A percentile compares a stretch with the other conserved stretches of the same genome.
These are phyloP conservation scores for Graphilbum sp. DNA, from an alignment of 2,329 filamentous ascomycete species.

Conservation along the genomic window DNA sequence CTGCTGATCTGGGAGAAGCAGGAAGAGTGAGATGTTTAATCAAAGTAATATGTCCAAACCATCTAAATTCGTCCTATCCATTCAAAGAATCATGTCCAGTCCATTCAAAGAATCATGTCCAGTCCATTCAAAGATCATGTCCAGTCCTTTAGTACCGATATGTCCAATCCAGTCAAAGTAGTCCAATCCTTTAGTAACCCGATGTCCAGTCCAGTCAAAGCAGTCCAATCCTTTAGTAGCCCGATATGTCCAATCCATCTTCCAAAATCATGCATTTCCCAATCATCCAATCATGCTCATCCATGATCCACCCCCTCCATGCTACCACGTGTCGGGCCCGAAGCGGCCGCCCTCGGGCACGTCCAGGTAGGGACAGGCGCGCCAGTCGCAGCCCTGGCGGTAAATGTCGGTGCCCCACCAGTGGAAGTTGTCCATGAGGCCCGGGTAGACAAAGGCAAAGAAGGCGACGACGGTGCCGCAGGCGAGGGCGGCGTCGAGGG, in stretches of 20 bases:
- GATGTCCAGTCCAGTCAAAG: too few species aligned
- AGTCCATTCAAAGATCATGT: too few species aligned
- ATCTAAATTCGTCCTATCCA: background rate
- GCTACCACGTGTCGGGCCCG: slow-evolving; percentile 44
- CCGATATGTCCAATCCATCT: too few species aligned
- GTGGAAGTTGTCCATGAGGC: slow-evolving; percentile 52
- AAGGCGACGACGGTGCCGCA: slow-evolving; percentile 74
- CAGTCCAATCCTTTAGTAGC: too few species aligned
- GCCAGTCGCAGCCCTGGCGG: slow-evolving; percentile 73
- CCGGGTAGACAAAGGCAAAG: slow-evolving; percentile 73
- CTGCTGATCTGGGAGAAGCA: slow-evolving; percentile 22
- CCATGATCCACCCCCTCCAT: too few species aligned
- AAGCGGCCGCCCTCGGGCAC: slow-evolving; percentile 49
- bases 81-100: too few species aligned
- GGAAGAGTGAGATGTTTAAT: background rate
- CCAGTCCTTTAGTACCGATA: too few species aligned
- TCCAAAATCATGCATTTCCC: background rate
- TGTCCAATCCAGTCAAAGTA: too few species aligned
- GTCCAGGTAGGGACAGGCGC: slow-evolving; percentile 54
- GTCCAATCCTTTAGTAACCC: too few species aligned
- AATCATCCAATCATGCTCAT: too few species aligned
- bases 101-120: too few species aligned
- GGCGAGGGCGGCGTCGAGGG: slow-evolving; percentile 66
- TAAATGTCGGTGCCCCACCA: slow-evolving; percentile 89
- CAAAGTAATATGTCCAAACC: background rate